Evolutionary conservation across 192 early-diverging fungal species (phyloP).

Genomic region (Anaeromyces robustus): DNA sequence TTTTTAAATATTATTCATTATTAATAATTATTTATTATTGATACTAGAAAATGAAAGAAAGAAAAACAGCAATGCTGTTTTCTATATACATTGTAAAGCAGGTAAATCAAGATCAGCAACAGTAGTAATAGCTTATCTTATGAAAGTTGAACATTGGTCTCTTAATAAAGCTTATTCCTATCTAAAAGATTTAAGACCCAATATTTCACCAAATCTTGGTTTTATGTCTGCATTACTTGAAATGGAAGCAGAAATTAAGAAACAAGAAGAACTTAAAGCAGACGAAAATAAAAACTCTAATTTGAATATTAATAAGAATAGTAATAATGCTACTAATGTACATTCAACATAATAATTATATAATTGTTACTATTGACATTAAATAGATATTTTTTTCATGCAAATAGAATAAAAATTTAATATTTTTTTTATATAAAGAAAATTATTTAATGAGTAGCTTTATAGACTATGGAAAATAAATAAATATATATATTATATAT

Average conservation of each 20-base stretch:
- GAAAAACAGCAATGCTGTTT: background rate
- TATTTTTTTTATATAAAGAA: too few species aligned
- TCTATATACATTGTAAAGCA: constrained; percentile 13
- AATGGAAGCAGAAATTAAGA: background rate
- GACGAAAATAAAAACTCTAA: too few species aligned
- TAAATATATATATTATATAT: too few species aligned
- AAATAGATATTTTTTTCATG: too few species aligned
- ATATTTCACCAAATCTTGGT: background rate
- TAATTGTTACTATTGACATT: background rate
- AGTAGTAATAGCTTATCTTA: constrained; percentile 46
- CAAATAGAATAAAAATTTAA: too few species aligned
- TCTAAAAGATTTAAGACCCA: background rate
- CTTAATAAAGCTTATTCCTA: constrained; percentile 18
- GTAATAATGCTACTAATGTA: too few species aligned
- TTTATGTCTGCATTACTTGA: background rate
- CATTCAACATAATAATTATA: too few species aligned
- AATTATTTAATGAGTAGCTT: too few species aligned
- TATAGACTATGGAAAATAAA: too few species aligned
- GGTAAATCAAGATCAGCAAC: constrained; percentile 57
- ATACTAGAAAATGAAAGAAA: background rate
- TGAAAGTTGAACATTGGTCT: constrained; percentile 30
- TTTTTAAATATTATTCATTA: too few species aligned
- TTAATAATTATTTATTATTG: too few species aligned
- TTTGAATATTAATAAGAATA: too few species aligned
- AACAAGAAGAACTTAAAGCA: background rate